These are phyloP conservation scores for Ogataea ganodermae DNA, from an alignment of 805 yeast species.

Conservation along the genomic window DNA sequence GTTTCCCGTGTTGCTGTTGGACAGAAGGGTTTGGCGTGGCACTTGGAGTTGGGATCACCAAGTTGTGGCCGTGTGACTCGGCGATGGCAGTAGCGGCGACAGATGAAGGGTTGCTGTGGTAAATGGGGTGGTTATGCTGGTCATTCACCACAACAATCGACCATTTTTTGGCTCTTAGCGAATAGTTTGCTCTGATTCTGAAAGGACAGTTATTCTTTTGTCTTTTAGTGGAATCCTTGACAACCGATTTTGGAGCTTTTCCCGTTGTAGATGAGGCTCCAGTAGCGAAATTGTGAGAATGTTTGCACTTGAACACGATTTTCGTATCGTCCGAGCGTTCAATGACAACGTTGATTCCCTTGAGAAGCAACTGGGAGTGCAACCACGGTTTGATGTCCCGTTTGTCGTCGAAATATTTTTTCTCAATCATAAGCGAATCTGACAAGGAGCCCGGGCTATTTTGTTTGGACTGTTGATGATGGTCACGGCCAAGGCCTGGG, in stretches of 20 bases:
- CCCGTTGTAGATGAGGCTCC: slow-evolving; percentile 9
- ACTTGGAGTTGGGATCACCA: slow-evolving; percentile 9
- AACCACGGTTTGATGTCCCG: slow-evolving; percentile 65
- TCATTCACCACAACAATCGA: slow-evolving; percentile 61
- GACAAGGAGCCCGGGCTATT: neutral
- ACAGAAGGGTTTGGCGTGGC: slow-evolving; percentile 11
- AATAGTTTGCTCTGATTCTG: slow-evolving; percentile 62
- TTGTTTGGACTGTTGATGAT: neutral
- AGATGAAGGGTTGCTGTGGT: slow-evolving; percentile 19
- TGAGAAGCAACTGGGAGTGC: slow-evolving; percentile 45
- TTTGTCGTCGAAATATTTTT: slow-evolving; percentile 41
- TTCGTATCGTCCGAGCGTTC: slow-evolving; percentile 63
- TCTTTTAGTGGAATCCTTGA: slow-evolving; percentile 20
- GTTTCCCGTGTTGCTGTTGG: slow-evolving; percentile 8
- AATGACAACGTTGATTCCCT: slow-evolving; percentile 58
- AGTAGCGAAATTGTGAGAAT: slow-evolving; percentile 29
- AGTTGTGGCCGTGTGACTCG: neutral
- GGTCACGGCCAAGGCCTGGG: neutral
- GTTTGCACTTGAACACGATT: slow-evolving; percentile 63
- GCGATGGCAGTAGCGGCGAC: neutral
- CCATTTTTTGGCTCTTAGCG: slow-evolving; percentile 56
- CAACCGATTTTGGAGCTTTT: slow-evolving; percentile 12
- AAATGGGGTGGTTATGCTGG: slow-evolving; percentile 55
- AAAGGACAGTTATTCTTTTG: slow-evolving; percentile 54
- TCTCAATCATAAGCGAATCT: slow-evolving; percentile 20